phyloP scores from a whole-genome alignment of 345 rosid species.

The Punica granatum region DNA sequence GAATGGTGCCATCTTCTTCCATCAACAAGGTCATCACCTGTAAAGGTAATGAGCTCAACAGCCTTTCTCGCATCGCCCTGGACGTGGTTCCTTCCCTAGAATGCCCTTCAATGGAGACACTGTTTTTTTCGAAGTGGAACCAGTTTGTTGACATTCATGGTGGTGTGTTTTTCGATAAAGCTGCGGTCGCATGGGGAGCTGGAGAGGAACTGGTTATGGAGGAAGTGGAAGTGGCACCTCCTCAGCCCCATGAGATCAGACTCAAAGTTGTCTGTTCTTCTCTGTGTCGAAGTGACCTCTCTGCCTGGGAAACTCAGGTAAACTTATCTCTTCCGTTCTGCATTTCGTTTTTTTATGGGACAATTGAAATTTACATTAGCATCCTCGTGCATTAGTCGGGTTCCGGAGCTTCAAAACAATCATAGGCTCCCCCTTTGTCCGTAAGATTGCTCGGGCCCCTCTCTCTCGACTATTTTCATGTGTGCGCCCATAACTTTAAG shows the following conservation, averaged over 20 bases:
- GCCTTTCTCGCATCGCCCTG: neutral
- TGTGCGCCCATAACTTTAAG: neutral
- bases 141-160: neutral
- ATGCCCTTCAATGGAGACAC: neutral
- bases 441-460: no score
- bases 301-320: constrained; percentile 86
- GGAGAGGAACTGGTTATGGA: constrained; percentile 75
- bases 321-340: neutral
- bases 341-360: no score
- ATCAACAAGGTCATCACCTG: constrained; percentile 25
- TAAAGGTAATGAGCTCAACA: constrained; percentile 18
- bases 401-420: neutral
- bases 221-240: constrained; percentile 81
- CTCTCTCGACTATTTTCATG: no score
- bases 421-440: no score
- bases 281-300: constrained; percentile 78
- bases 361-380: no score
- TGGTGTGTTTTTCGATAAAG: constrained; percentile 20
- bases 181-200: constrained; percentile 92
- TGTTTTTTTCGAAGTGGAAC: neutral
- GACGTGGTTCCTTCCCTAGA: neutral
- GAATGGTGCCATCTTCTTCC: constrained; percentile 5
- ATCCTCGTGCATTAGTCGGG: neutral
- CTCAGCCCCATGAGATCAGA: constrained; percentile 70
- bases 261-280: constrained; percentile 78